Base-by-base conservation (phyloP, 345 rosid species). In the Brassica juncea region DNA sequence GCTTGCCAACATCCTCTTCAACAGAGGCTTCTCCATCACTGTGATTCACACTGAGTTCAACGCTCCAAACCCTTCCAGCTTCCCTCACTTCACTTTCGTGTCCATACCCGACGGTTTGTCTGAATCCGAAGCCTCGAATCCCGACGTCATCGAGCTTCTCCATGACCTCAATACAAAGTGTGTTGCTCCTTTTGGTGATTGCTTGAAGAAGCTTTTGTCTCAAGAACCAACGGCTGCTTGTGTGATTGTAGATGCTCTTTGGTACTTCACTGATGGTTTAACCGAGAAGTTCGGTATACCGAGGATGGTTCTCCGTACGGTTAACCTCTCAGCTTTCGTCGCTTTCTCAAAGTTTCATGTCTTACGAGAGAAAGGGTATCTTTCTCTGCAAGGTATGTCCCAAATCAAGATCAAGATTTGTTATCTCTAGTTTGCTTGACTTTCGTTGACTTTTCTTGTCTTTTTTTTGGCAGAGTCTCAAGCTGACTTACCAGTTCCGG, bases 1-100 rank as follows among this genome's bases (percentile, higher is more conserved):
- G 73, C 87, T 90, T 0, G 91, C 87, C 1, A 78, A 72, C 81
- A 86, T 89, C 58, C 84, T 90, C 0, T 81, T 75, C 44, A 25
- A 78, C 58, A 84, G 59, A 71, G 91, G 91, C 30, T 87, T 87
- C 73, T 82, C 89, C 80, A 85, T 90, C 72, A 80, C 82, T 49
- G 81, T 89, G 19, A 75, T 89, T 54, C 91, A 89, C 62, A 82
- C 90, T 49, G 52, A 66, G 3, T 85, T 84, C 66, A 91, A 89
- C 84, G 74, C 86, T 58, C 92, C 89, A 4, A 67, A 84, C 70
- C 27, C 88, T 35, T 81, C 84, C 7, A 76, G 79, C 37, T 81
- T 83, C 80, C 90, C 92, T 65, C 74, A 84, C 55, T 87, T 91
- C 86, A 74, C 77, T 66, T 89, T 91, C 85, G 52, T 57, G 23